phyloP scores from a whole-genome alignment of 108 stramenopile genomes.

The Skeletonema costatum region DNA sequence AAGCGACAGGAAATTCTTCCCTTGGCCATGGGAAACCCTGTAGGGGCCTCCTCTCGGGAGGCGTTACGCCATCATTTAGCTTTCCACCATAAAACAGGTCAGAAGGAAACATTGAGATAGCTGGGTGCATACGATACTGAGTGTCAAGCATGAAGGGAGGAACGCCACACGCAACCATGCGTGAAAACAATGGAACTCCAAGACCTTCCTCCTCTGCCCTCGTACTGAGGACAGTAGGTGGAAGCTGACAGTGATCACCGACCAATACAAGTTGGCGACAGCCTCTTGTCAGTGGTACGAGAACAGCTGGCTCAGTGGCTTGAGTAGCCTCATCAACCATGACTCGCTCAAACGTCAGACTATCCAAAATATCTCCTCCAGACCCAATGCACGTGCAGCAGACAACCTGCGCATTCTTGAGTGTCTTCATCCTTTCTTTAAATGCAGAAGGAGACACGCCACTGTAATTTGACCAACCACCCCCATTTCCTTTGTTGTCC shows the following conservation, averaged over 20 bases:
- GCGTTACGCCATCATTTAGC: slow-evolving; percentile 82
- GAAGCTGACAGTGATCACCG: slow-evolving; percentile 97
- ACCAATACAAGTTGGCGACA: slow-evolving; percentile 95
- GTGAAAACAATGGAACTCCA: slow-evolving; percentile 86
- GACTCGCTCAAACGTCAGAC: slow-evolving; percentile 87
- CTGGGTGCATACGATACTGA: slow-evolving; percentile 95
- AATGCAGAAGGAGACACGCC: slow-evolving; percentile 51
- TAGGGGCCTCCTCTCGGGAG: slow-evolving; percentile 85
- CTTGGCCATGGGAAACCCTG: slow-evolving; percentile 92
- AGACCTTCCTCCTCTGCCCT: slow-evolving; percentile 88
- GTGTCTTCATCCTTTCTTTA: slow-evolving; percentile 81
- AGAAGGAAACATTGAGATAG: slow-evolving; percentile 91
- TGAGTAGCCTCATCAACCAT: slow-evolving; percentile 96
- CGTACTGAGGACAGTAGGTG: slow-evolving; percentile 89
- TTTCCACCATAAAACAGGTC: slow-evolving; percentile 91
- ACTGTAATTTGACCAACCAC: slow-evolving; percentile 40
- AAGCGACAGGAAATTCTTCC: slow-evolving; percentile 90
- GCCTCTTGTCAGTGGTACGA: slow-evolving; percentile 90
- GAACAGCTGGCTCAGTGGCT: slow-evolving; percentile 89
- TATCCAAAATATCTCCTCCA: slow-evolving; percentile 86
- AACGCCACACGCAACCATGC: slow-evolving; percentile 91
- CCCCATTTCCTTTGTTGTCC: slow-evolving; percentile 50
- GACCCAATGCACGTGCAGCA: slow-evolving; percentile 96
- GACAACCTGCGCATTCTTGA: slow-evolving; percentile 91
- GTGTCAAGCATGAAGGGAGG: slow-evolving; percentile 92